These are phyloP conservation scores for Aspergillus ruber DNA, from an alignment of 2,329 filamentous ascomycete species.

Conservation along the genomic window DNA sequence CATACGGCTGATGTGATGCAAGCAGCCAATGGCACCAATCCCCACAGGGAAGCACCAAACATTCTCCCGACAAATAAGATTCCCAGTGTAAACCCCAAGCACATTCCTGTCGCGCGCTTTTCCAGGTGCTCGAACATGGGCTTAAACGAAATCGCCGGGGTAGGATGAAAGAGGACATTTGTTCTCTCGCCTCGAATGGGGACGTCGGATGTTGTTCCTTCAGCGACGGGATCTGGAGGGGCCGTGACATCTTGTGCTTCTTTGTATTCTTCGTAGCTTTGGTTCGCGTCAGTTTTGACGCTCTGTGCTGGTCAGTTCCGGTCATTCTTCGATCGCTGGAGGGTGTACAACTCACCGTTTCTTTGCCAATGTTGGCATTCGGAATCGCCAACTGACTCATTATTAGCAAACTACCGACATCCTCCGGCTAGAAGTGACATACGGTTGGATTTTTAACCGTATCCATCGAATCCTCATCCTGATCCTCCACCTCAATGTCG, in stretches of 20 bases:
- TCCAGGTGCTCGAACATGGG: conserved; percentile 77
- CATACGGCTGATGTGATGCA: conserved; percentile 73
- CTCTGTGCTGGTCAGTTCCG: conserved; percentile 35
- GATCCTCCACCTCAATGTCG: conserved; percentile 79
- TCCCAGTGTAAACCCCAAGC: conserved; percentile 61
- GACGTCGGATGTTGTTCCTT: conserved; percentile 82
- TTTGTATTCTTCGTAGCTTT: conserved; percentile 74
- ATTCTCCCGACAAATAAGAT: conserved; percentile 72
- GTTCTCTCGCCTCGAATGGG: conserved; percentile 96
- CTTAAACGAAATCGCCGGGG: conserved; percentile 80
- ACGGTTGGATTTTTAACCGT: conserved; percentile 66
- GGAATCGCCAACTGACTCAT: conserved; percentile 65
- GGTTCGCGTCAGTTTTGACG: conserved; percentile 62
- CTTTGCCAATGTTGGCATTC: conserved; percentile 77
- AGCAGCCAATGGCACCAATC: conserved; percentile 65
- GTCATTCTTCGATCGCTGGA: neutral
- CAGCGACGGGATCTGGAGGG: conserved; percentile 76
- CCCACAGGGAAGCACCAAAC: conserved; percentile 71
- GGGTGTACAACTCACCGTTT: conserved; percentile 45
- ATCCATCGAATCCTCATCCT: conserved; percentile 63
- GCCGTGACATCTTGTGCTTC: conserved; percentile 82
- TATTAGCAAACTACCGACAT: conserved; percentile 1
- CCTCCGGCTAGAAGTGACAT: conserved; percentile 14
- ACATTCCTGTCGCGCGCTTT: conserved; percentile 64
- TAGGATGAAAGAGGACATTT: conserved; percentile 92